Evolutionary conservation across 805 yeast genomes (phyloP), one percentile per base, ranked within the genome.

Genomic region (Candida awuae): DNA sequence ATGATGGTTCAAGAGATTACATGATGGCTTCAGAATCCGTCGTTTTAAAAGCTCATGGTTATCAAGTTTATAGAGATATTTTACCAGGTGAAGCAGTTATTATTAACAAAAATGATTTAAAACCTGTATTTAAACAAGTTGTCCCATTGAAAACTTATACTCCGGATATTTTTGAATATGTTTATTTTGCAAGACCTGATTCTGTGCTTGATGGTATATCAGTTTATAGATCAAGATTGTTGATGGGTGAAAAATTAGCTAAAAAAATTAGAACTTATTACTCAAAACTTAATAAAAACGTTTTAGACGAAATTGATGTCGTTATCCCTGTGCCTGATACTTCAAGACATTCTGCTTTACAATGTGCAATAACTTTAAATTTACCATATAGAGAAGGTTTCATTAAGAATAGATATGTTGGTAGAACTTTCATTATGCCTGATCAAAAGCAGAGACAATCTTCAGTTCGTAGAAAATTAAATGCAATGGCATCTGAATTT

Each of bases 291-390:
- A 66, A 65, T 13, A 67, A 67, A 40, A 63, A 68, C 16, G 69
- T 70, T 34, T 61, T 66, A 30, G 62, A 70, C 37, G 75, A 75
- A 44, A 80, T 92, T 40, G 98, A 92, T 54, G 98, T 90, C 34
- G 95, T 92, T 28, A 85, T 92, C 42, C 97, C 98, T 2, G 98
- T 92, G 12, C 98, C 98, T 9, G 98, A 92, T 60, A 92, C 98
- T 7, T 80, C 97, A n/a, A 76, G 97, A 62, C 88, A 94, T 31
- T 80, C 95, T 17, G 97, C 97, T 1, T 63, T 88, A 44, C 92
- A 92, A 57, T 82, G 95, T 62, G 90, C 97, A 1, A 88, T 83
- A 27, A 68, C 77, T 34, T 69, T 92, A 46, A 73, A 77, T 34
- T 58, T 86, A 15, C 94, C 95, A 15, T 92, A 86, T 65, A 76